Conservation (phyloP, 2,329 filamentous ascomycete genomes). For the Fusarium subtropicale region DNA sequence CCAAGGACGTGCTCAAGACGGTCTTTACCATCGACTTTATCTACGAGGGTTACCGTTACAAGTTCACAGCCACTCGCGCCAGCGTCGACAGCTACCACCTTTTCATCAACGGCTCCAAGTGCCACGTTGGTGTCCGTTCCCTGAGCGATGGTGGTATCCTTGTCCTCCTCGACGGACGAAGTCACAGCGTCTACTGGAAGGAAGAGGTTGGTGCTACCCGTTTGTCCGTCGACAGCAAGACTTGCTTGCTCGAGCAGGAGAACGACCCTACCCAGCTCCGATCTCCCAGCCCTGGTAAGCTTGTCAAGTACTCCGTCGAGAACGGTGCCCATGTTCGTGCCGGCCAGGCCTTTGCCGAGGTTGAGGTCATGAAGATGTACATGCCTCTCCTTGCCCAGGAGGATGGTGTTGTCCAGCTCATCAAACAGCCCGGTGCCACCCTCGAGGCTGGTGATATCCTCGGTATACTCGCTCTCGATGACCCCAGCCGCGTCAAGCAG, state of each 20-base stretch:
- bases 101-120: slow-evolving; percentile 99
- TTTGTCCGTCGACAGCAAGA: slow-evolving; percentile 97
- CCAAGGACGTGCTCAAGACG: slow-evolving; percentile 96
- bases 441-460: slow-evolving; percentile 98
- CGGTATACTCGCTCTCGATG: slow-evolving; percentile 95
- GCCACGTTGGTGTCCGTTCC: slow-evolving; percentile 89
- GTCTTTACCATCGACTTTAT: slow-evolving; percentile 99
- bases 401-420: slow-evolving; percentile 95
- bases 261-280: slow-evolving; percentile 98
- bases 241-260: slow-evolving; percentile 96
- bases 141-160: slow-evolving; percentile 94
- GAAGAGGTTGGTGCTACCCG: slow-evolving; percentile 97
- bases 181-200: slow-evolving; percentile 99
- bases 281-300: slow-evolving; percentile 94
- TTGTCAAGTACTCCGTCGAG: slow-evolving; percentile 97
- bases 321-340: slow-evolving; percentile 94
- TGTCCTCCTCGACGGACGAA: slow-evolving; percentile 88
- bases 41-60: slow-evolving; percentile 96
- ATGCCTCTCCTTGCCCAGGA: slow-evolving; percentile 97
- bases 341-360: slow-evolving; percentile 93
- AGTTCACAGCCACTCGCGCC: slow-evolving; percentile 95
- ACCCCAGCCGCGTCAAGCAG: slow-evolving; percentile 95
- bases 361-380: slow-evolving; percentile 99
- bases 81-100: slow-evolving; percentile 95
- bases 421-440: slow-evolving; percentile 98